Base-by-base conservation (phyloP, 331 rosid species). In the Acacia pycnantha region DNA sequence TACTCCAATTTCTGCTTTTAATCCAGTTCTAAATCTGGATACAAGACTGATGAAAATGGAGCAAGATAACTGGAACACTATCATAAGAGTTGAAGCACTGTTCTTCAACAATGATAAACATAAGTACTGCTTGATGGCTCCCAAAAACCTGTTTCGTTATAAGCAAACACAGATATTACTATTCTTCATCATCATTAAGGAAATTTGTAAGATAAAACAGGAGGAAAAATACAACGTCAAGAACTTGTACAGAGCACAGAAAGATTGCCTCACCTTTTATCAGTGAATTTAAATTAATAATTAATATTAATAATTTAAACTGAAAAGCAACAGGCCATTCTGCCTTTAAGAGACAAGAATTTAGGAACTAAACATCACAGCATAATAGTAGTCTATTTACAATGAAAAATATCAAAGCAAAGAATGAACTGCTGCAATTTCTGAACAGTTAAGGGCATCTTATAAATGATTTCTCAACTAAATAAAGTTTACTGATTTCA, bases 1-100 rank as follows among this genome's bases (percentile, higher is more conserved):
- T 2, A 96, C 99, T 81, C 99, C 99, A 80, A 96, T 96, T 90
- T 96, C 99, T 64, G 99, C 99, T 85, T 96, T 96, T 86, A 96
- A 65, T 72, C 99, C 99, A 81, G 94, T 90, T 89, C 98, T 94
- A 89, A 96, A 96, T 85, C 99, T 90, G 89, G 98, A 94, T 81
- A 96, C 98, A 84, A 96, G 93, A 86, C 99, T 96, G 77, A 96
- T 94, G 88, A 96, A 96, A 80, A 96, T 94, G 89, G 99, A 96
- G 92, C 97, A 94, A 47, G 99, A 96, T 77, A 96, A 89, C 91
- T 96, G 99, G 84, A 94, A 94, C 78, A 96, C 94, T 68, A 94
- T 92, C 92, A 96, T 87, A 87, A 94, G 99, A 83, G 98, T 92
- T 26, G 99, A 96, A 73, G 97, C 97, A 64, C 99, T 96, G 88